Base-by-base conservation (phyloP, 768 basidiomycete genomes). In the Collybia sp. region DNA sequence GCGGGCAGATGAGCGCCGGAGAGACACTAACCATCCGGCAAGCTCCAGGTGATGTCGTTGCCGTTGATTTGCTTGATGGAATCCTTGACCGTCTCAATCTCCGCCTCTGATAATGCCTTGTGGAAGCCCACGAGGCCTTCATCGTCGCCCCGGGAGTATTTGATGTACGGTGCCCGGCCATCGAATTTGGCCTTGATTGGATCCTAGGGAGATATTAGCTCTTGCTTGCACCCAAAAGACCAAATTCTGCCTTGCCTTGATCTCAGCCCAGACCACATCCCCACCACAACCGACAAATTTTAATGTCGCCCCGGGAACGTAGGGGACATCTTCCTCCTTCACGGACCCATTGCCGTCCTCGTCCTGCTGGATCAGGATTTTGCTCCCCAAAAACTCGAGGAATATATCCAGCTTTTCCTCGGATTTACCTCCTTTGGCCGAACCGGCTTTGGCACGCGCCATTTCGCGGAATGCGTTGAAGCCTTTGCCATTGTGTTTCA, bases 401-500 rank as follows among this genome's bases (percentile, higher is more conserved):
- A 74, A 81, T 1, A 88, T 69, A 41, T 88, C 83, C 13, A 78
- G 79, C 52, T 70, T 64, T 2, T 42, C 64, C 47, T 67, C 70
- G 35, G 62, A 61, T 30, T 58, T 45, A 45, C 65, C 67, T 17
- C 56, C 64, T 39, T 55, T 65, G 20, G 57, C 59, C 19, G 53
- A 50, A 41, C 57, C 56, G 39, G 61, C 59, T 39, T 68, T 72
- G 15, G 64, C 68, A 42, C 60, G 62, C 8, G 59, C 69, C 77
- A 80, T 82, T 50, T 85, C 80, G 44, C 73, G 72, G 71, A 93
- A 93, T 12, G 90, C 90, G 57, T 92, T 84, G 67, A 93, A 93
- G 10, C 83, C 83, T 10, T 67, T 67, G 25, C 25, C 25, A 15
- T 65, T 65, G 34, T 68, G 69, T 4, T 75, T 65, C 43, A 83